Conservation (phyloP, 495 filamentous ascomycete species). For the Penicillium angulare region DNA sequence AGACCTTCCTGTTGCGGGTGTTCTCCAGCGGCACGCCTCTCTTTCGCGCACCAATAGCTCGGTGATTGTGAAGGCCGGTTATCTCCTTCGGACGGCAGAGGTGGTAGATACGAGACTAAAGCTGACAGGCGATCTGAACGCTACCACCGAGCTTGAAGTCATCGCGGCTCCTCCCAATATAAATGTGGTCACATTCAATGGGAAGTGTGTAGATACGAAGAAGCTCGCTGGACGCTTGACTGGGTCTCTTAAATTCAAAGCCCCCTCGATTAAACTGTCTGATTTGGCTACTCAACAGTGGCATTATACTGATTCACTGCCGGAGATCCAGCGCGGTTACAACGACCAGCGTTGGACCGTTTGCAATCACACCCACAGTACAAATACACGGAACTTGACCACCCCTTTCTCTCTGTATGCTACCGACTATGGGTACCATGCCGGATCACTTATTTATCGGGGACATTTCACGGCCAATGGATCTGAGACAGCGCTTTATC, state of each 20-base stretch:
- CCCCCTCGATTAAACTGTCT: not conserved
- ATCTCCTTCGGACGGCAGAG: not conserved
- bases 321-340: conserved; percentile 55
- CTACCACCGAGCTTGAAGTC: not conserved
- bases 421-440: conserved; percentile 63
- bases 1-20: not conserved
- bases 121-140: not conserved
- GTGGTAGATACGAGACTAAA: not conserved
- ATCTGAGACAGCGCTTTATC: not conserved
- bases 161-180: not conserved
- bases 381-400: conserved; percentile 49
- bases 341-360: conserved; percentile 57
- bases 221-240: not conserved
- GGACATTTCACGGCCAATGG: conserved; percentile 26
- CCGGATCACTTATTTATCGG: conserved; percentile 58
- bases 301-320: conserved; percentile 29
- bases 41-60: not conserved
- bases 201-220: not conserved
- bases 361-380: conserved; percentile 45
- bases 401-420: conserved; percentile 58
- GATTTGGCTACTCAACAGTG: not conserved
- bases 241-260: not conserved
- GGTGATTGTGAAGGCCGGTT: not conserved
- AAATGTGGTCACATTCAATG: not conserved
- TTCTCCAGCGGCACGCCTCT: not conserved